Evolutionary conservation across 345 rosid species (phyloP).

Genomic region (Bruguiera gymnorhiza): DNA sequence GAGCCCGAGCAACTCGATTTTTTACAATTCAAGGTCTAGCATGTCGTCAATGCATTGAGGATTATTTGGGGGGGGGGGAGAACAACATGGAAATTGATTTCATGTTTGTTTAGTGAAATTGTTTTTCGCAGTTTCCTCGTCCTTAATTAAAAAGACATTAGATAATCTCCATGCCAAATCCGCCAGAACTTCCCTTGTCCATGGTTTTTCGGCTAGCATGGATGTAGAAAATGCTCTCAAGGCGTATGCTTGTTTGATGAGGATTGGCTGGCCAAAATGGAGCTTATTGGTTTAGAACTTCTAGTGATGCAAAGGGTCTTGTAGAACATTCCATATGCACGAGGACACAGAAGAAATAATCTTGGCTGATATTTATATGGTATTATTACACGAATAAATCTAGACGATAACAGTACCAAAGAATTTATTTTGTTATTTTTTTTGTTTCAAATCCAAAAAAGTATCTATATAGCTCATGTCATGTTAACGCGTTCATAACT

Average conservation of each 20-base stretch:
- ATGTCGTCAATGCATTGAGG: constrained; percentile 40
- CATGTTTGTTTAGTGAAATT: background rate
- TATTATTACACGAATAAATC: too few relatives aligned
- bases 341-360: too few relatives aligned
- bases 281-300: background rate
- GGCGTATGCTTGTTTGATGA: constrained; percentile 26
- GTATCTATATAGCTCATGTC: too few relatives aligned
- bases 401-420: too few relatives aligned
- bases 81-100: constrained; percentile 44
- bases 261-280: constrained; percentile 20
- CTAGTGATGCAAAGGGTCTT: background rate
- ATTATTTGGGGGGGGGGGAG: constrained; percentile 34
- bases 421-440: too few relatives aligned
- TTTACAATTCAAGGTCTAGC: constrained; percentile 33
- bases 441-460: too few relatives aligned
- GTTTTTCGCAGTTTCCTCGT: background rate
- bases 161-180: constrained; percentile 3
- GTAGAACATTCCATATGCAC: background rate
- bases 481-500: too few relatives aligned
- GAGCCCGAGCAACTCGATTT: constrained; percentile 35
- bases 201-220: background rate
- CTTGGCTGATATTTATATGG: too few relatives aligned
- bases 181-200: constrained; percentile 12
- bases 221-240: constrained; percentile 9
- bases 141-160: constrained; percentile 1